Conservation (phyloP, 2,329 filamentous ascomycete species). For the Byssochlamys sp. region DNA sequence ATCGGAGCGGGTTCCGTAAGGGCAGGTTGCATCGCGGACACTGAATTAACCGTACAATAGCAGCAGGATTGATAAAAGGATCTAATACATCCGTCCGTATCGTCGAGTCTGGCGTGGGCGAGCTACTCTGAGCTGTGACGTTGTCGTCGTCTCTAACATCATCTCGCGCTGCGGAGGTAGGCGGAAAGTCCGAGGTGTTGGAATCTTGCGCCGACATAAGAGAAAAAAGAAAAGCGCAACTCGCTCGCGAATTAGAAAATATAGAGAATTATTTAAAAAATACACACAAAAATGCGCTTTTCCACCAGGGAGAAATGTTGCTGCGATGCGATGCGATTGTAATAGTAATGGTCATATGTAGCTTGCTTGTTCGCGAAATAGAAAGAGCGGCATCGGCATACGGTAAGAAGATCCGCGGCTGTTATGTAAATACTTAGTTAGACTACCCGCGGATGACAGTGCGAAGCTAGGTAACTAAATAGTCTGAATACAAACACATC, state of each 20-base stretch:
- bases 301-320: background rate
- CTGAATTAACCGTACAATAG: conserved; percentile 64
- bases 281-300: background rate
- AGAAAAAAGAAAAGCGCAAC: background rate
- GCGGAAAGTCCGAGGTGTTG: background rate
- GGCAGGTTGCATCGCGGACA: conserved; percentile 65
- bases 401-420: no score
- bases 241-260: background rate
- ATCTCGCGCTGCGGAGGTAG: background rate
- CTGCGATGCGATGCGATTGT: background rate
- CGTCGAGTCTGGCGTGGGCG: background rate
- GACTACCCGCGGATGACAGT: no score
- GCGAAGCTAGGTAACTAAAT: no score
- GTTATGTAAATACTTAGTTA: no score
- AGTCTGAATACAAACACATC: no score
- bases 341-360: background rate
- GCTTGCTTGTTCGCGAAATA: background rate
- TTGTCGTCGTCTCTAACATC: background rate
- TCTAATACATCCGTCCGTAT: background rate
- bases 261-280: background rate
- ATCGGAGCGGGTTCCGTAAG: conserved; percentile 57
- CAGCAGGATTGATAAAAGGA: conserved; percentile 23
- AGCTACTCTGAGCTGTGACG: background rate
- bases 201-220: background rate
- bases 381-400: background rate